A percentile compares a stretch with the other conserved stretches of the same genome.
Conservation (phyloP, 2,329 filamentous ascomycete species). For the Bipolaris gigantea region DNA sequence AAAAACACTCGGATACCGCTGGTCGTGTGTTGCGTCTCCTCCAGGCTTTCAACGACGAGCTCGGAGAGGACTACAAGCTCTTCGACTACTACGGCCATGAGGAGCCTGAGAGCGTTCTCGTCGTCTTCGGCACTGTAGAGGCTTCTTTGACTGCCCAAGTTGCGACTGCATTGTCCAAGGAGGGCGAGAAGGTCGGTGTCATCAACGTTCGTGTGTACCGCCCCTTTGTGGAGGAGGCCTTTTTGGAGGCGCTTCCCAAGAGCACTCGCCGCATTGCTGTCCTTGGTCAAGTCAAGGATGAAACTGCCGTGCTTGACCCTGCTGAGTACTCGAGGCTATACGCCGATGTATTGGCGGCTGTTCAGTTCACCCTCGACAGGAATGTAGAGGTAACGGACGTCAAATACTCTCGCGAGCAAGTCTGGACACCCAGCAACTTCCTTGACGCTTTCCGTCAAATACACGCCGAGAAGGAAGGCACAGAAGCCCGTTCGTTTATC, state of each 20-base stretch:
- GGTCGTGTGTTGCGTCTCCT: slow-evolving; percentile 72
- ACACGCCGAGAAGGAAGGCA: slow-evolving; percentile 46
- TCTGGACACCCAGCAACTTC: slow-evolving; percentile 62
- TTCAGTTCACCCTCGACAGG: slow-evolving; percentile 66
- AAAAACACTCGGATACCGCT: slow-evolving; percentile 70
- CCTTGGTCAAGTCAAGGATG: slow-evolving; percentile 81
- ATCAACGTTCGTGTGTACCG: slow-evolving; percentile 92
- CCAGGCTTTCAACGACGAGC: slow-evolving; percentile 79
- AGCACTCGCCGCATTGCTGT: slow-evolving; percentile 77
- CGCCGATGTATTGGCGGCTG: slow-evolving; percentile 83
- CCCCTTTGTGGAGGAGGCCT: slow-evolving; percentile 92
- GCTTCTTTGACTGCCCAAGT: slow-evolving; percentile 83
- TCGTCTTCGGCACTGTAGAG: slow-evolving; percentile 92
- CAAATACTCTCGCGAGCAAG: slow-evolving; percentile 80
- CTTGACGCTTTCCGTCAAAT: slow-evolving; percentile 53
- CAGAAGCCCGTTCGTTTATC: slow-evolving; percentile 50
- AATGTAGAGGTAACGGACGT: slow-evolving; percentile 73
- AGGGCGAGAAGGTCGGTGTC: slow-evolving; percentile 79
- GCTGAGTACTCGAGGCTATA: slow-evolving; percentile 84
- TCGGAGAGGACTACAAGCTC: slow-evolving; percentile 87
- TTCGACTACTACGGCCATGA: slow-evolving; percentile 93
- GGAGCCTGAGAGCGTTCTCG: slow-evolving; percentile 77
- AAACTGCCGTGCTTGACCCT: slow-evolving; percentile 71
- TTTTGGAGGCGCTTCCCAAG: slow-evolving; percentile 77
- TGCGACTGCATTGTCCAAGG: slow-evolving; percentile 68